Conservation (phyloP, 2,329 filamentous ascomycete species). For the Neurospora sp. region DNA sequence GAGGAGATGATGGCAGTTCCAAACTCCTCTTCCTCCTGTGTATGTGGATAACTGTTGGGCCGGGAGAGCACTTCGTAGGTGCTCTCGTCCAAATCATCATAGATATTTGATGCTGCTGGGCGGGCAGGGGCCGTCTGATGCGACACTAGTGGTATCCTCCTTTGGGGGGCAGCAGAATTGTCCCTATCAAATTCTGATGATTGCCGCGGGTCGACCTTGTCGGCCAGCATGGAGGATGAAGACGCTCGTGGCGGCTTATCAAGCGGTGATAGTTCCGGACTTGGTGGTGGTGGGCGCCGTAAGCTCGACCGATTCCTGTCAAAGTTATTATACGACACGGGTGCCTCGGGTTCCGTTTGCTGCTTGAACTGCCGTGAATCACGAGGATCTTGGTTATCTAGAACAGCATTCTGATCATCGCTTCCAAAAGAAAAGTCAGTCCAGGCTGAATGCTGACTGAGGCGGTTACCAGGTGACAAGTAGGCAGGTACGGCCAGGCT, state of each 20-base stretch:
- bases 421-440: constrained; percentile 50
- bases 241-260: constrained; percentile 19
- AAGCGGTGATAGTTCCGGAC: constrained; percentile 24
- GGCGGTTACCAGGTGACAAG: constrained; percentile 33
- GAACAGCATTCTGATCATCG: constrained; percentile 28
- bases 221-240: constrained; percentile 13
- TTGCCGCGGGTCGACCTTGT: constrained; percentile 16
- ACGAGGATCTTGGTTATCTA: background rate
- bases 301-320: background rate
- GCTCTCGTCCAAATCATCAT: constrained; percentile 22
- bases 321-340: background rate
- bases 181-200: constrained; percentile 33
- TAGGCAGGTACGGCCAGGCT: constrained; percentile 38
- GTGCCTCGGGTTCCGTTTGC: background rate
- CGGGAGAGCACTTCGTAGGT: constrained; percentile 33
- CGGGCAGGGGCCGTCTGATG: constrained; percentile 42
- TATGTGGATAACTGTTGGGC: constrained; percentile 31
- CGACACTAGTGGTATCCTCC: constrained; percentile 26
- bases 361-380: background rate
- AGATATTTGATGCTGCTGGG: constrained; percentile 27
- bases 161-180: constrained; percentile 7
- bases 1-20: constrained; percentile 32
- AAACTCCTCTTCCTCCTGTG: constrained; percentile 35
- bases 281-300: constrained; percentile 10
- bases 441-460: constrained; percentile 49